Evolutionary conservation across 106 monocot genomes (phyloP), one percentile per base, ranked within the genome.

Genomic region (Apostasia shenzhenica): DNA sequence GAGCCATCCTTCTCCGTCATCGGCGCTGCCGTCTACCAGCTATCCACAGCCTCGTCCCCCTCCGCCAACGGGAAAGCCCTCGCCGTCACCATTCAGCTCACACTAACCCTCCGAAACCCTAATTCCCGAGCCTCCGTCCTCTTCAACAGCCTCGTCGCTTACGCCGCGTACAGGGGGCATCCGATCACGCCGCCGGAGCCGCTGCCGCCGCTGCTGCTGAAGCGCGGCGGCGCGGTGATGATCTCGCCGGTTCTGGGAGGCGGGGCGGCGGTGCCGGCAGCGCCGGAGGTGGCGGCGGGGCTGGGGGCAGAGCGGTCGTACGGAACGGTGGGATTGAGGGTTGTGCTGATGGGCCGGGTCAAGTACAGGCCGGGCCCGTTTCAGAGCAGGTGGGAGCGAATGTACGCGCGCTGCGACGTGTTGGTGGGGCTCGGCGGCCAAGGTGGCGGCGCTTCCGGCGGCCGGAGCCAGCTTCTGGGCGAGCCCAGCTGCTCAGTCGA

Each of bases 321-420:
- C 45, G 86, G 93, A 46, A 67, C 78, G 68, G 75, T 89, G 64
- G 56, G 63, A 8, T 72, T 89, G n/a, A 46, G 79, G 77, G 57
- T 93, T 41, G 93, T 89, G 57, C 13, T 93, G 53, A 41, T 83
- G 74, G 93, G 88, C 10, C 59, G 76, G 61, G 11, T 86, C 14
- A 83, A 68, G 86, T 93, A 86, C 75, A 77, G 73, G 69, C 54
- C 72, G 0, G 88, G 86, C 49, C 83, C 86, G 5, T 86, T 93
- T 57, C 48, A 68, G 77, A 83, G 75, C 48, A 72, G 54, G 14
- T 93, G 93, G 93, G 46, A 73, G 9, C 67, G 68, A 42, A 26
- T 93, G 71, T 79, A 74, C 75, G 93, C 86, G 54, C 38, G 72
- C 1, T 93, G 93, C 44, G 83, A 88, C 69, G 61, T 82, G 62